Evolutionary conservation across 805 yeast species (phyloP), one percentile per base, ranked within the genome.

Genomic region (Ogataea trehaloabstinens): DNA sequence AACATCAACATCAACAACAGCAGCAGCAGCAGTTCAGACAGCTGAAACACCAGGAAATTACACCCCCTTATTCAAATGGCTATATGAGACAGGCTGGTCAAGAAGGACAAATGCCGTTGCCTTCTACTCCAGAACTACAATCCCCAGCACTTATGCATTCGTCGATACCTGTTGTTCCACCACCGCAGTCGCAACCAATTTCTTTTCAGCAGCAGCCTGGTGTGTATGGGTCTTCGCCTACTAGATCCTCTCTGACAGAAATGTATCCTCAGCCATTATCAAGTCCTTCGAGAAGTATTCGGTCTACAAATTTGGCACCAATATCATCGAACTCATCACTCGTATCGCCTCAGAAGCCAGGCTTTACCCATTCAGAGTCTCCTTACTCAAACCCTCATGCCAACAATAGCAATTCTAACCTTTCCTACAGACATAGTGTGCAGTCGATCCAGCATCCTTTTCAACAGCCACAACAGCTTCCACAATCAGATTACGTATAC

Each of bases 401-500:
- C 17, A 62, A 58, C 43, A 58, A 53, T 41, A 58, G 60, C 44
- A 58, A 51, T 42, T 51, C 59, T 24, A 57, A 58, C 17, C 45
- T 50, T 18, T 45, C 54, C 2, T 46, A 40, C 35, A 44, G 43
- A 20, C 45, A 48, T 17, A 22, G 44, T 21, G 18, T 29, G 15
- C 51, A 40, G 31, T 24, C 28, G 25, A 44, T 40, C 20, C 57
- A 47, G 31, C 51, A 40, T 24, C 51, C 39, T 27, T 42, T 32
- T n/a, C 48, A 35, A 24, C 45, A 41, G 15, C 45, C 31, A 19
- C 46, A 37, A 20, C 43, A 39, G 17, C n/a, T n/a, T n/a, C n/a
- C n/a, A n/a, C n/a, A n/a, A n/a, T 33, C 58, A 7, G 79, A 78
- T 41, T 80, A 81, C 51, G 85, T 82, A 45, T 74, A 78, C 52